Base-by-base conservation (phyloP, 169 alveolate genomes). In the Babesia sp. region DNA sequence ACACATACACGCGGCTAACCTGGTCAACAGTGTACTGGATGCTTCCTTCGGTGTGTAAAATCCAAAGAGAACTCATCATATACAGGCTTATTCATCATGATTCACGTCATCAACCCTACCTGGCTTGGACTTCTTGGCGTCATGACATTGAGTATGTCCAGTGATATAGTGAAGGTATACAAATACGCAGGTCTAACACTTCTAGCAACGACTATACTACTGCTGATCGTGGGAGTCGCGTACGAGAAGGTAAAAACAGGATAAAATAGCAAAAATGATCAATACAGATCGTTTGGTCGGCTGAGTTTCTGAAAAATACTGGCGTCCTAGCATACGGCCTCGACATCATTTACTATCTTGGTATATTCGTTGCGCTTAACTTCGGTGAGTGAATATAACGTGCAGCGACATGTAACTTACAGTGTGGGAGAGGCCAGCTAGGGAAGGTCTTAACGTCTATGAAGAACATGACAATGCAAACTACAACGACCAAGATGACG, bases 341-440 rank as follows among this genome's bases (percentile, higher is more conserved):
- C 44, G 86, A 78, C 54, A 48, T 78, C 31, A 37, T 59, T 31
- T 57, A 51, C 45, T 57, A 79, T 11, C 22, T 41, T 37, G 39
- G 42, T 31, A 34, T 68, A 0, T 78, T 78, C 42, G 14, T 36
- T 12, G 20, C 57, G 4, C 67, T 78, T 16, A 78, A 78, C 44
- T 18, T 28, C 37, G 73, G 86, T 78, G 16, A 0, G 74, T n/a
- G 3, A 33, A 22, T n/a, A 16, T 18, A 34, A 16, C 18, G 18
- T 45, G n/a, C 24, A 14, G 8, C 33, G 26, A 55, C 1, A 20
- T 11, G 29, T 14, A 9, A 37, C 37, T 1, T 51, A 22, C 45
- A 78, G 86, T 58, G 26, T 78, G 86, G 86, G 72, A 70, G 59
- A 61, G 33, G 24, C 86, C 86, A 1, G n/a, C 82, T 20, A 45